Conservation (phyloP, 208 protist species). For the Trypanosoma cruzi region DNA sequence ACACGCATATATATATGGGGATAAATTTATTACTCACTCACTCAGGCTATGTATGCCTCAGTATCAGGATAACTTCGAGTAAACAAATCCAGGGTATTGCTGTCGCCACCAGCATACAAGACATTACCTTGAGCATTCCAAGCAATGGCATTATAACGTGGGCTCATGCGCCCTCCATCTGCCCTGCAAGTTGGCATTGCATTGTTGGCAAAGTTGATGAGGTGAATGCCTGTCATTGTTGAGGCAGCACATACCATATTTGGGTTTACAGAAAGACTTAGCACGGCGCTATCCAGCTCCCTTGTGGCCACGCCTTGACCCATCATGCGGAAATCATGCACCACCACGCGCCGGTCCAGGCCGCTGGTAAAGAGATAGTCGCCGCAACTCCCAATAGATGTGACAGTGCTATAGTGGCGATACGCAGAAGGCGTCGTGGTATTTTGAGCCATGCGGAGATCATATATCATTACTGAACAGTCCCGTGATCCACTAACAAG, state of each 20-base stretch:
- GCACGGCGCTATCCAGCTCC: conserved; percentile 82
- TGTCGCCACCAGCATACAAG: conserved; percentile 78
- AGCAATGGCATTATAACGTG: conserved; percentile 73
- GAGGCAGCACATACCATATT: conserved; percentile 80
- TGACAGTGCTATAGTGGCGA: conserved; percentile 74
- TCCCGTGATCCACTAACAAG: conserved; percentile 87
- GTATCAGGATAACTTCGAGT: conserved; percentile 40
- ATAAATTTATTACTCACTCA: neutral
- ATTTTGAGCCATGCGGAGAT: conserved; percentile 52
- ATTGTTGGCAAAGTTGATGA: conserved; percentile 70
- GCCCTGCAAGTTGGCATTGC: conserved; percentile 51
- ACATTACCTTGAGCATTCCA: conserved; percentile 77
- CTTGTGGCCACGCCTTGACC: conserved; percentile 42
- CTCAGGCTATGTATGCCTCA: conserved; percentile 29
- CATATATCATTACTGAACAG: conserved; percentile 81
- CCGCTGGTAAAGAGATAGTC: conserved; percentile 85
- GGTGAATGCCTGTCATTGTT: conserved; percentile 79
- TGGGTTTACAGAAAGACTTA: conserved; percentile 69
- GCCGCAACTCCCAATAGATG: conserved; percentile 72
- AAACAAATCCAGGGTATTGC: conserved; percentile 75
- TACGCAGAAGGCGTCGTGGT: conserved; percentile 47
- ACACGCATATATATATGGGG: neutral
- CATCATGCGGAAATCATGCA: conserved; percentile 82
- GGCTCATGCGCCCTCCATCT: conserved; percentile 51
- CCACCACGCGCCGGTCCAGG: conserved; percentile 75